Evolutionary conservation across 2,329 filamentous ascomycete genomes (phyloP).

Genomic region (Aspergillus viridinutans): DNA sequence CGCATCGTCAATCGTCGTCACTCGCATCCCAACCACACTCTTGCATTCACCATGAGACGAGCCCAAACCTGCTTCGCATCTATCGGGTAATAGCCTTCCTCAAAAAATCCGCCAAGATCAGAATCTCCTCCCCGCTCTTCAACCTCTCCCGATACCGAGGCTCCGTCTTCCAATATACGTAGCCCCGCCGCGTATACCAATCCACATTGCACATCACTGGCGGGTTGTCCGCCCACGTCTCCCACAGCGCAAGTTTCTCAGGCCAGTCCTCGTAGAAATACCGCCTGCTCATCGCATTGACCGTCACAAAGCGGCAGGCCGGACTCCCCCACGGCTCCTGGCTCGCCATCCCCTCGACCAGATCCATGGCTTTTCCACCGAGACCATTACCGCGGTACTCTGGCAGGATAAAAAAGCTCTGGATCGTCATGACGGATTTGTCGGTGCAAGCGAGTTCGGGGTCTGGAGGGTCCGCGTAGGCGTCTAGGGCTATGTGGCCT

Average conservation of each 20-base stretch:
- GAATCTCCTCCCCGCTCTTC: constrained; percentile 7
- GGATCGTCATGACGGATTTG: constrained; percentile 16
- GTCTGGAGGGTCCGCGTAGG: constrained; percentile 14
- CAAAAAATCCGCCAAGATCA: constrained; percentile 21
- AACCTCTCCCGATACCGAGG: constrained; percentile 10
- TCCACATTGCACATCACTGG: constrained; percentile 14
- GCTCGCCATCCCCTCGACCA: constrained; percentile 13
- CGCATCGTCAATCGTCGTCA: not conserved
- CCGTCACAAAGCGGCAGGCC: constrained; percentile 15
- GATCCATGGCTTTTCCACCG: constrained; percentile 15
- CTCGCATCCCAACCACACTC: not conserved
- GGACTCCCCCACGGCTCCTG: constrained; percentile 15
- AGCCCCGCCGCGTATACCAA: constrained; percentile 26
- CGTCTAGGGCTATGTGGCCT: constrained; percentile 28
- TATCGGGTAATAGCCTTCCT: constrained; percentile 10
- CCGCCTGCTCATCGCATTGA: constrained; percentile 18
- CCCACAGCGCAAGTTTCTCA: constrained; percentile 11
- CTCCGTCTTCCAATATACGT: constrained; percentile 25
- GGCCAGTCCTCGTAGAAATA: constrained; percentile 18
- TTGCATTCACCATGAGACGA: not conserved
- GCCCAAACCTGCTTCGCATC: not conserved
- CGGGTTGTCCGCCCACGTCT: constrained; percentile 2
- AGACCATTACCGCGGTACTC: constrained; percentile 16
- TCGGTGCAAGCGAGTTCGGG: constrained; percentile 11
- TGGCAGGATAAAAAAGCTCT: constrained; percentile 23